Conservation (phyloP, 2,329 filamentous ascomycete genomes). For the Coniochaeta pulveracea region DNA sequence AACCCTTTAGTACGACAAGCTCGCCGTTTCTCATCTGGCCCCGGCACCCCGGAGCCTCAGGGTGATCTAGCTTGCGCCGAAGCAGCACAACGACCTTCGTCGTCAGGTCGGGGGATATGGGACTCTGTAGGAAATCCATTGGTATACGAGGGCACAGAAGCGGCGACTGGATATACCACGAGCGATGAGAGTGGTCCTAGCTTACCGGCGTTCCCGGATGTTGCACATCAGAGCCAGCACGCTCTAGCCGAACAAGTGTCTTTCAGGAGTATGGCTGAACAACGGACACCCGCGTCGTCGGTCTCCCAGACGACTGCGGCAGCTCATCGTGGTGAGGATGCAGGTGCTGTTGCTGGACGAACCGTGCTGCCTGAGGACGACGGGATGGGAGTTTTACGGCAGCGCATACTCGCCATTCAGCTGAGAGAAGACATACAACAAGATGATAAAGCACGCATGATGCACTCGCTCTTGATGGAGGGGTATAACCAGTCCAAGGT, state of each 20-base stretch:
- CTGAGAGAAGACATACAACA: constrained; percentile 43
- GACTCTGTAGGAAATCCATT: background rate
- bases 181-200: background rate
- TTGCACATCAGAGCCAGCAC: background rate
- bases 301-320: background rate
- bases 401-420: constrained; percentile 59
- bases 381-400: constrained; percentile 59
- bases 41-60: constrained; percentile 19
- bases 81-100: background rate
- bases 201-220: background rate
- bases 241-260: background rate
- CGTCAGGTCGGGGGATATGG: background rate
- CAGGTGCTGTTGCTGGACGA: too few species aligned
- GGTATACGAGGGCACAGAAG: background rate
- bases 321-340: too few species aligned
- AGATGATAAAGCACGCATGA: constrained; percentile 57
- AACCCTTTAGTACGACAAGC: constrained; percentile 56
- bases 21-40: constrained; percentile 43
- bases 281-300: background rate
- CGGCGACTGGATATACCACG: background rate
- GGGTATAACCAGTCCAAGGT: constrained; percentile 43
- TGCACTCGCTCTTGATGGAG: constrained; percentile 62
- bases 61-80: constrained; percentile 12
- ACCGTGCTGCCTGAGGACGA: constrained; percentile 59
- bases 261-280: background rate